Base-by-base conservation (phyloP, 441 rosid species). In the Mallotus repandus region DNA sequence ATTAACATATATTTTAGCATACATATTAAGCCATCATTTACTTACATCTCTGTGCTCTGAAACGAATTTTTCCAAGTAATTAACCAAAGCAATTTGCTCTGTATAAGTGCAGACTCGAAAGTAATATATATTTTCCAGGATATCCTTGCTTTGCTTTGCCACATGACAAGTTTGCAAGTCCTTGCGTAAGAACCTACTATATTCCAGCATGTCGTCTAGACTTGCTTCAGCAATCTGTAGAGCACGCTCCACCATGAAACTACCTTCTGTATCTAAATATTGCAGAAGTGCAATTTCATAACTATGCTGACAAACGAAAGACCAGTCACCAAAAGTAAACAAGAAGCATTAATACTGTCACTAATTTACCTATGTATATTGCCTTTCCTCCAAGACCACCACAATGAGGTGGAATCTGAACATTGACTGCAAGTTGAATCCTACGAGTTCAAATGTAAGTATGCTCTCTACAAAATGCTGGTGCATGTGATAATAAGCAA, bases 371-470 rank as follows among this genome's bases (percentile, higher is more conserved):
- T 2, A 93, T 90, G 60, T 96, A 91, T 78, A 93, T 78, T 4
- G 99, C 95, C 77, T 88, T 90, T 77, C 97, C 99, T 71, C 94
- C 97, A 9, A 95, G 82, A 71, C 99, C 99, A 76, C 97, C 95
- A 77, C 82, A 93, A 72, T 82, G 84, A 71, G 82, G 73, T 29
- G 98, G 97, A 79, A 96, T 87, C 79, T 96, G 98, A 80, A 93
- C 97, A 85, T 93, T 91, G 75, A 96, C 87, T 16, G 97, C 94
- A 77, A 96, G 91, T 78, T 96, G 98, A 73, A 96, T 96, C 86
- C 98, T 91, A 88, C 72, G 60, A 82, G 73, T 64, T 29, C 48
- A 59, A n/a, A 73, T 32, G 65, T 46, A 66, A 73, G 74, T 66
- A 77, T 43, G 16, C 35, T 58, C 68, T 55, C 69, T 11, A 61